Percentiles rank a stretch among this genome's conserved stretches.
phyloP scores from a whole-genome alignment of 2,329 filamentous ascomycete genomes.

The Verticillium tricorpus region DNA sequence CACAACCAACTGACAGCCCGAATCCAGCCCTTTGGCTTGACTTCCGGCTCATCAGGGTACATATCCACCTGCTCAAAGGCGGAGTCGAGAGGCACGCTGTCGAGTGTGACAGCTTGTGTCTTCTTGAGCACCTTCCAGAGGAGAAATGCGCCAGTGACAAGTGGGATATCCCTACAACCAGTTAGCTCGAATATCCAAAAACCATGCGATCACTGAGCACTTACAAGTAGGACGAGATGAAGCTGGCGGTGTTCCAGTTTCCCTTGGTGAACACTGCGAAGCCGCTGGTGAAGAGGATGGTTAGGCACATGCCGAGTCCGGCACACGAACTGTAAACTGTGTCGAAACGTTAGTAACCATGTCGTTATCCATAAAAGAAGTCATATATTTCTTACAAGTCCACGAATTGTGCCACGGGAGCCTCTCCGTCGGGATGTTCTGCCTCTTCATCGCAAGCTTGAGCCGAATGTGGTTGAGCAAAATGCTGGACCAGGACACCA shows the following conservation, averaged over 20 bases:
- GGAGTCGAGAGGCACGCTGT: constrained; percentile 45
- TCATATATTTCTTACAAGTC: constrained; percentile 42
- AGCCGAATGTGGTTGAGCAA: constrained; percentile 57
- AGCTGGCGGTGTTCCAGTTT: constrained; percentile 51
- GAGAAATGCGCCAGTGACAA: constrained; percentile 51
- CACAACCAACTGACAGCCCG: constrained; percentile 30
- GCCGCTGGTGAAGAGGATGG: constrained; percentile 67
- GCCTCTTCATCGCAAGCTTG: constrained; percentile 46
- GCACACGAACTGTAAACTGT: constrained; percentile 56
- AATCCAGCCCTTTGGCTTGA: constrained; percentile 20
- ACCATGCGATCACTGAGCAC: constrained; percentile 18
- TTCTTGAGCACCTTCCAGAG: constrained; percentile 64
- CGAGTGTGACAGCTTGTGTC: constrained; percentile 48
- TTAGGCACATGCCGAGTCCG: constrained; percentile 54
- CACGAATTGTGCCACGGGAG: constrained; percentile 62
- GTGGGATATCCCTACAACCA: constrained; percentile 48
- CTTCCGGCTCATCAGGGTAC: constrained; percentile 22
- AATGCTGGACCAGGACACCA: constrained; percentile 60
- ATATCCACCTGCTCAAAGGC: constrained; percentile 44
- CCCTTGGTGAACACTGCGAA: constrained; percentile 59
- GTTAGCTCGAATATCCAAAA: constrained; percentile 10
- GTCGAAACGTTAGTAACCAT: not conserved
- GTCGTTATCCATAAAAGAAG: not conserved
- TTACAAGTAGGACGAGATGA: constrained; percentile 60
- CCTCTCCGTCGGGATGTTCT: constrained; percentile 42